These are phyloP conservation scores for Ascochyta fabae DNA, from an alignment of 2,329 filamentous ascomycete genomes.

Conservation along the genomic window DNA sequence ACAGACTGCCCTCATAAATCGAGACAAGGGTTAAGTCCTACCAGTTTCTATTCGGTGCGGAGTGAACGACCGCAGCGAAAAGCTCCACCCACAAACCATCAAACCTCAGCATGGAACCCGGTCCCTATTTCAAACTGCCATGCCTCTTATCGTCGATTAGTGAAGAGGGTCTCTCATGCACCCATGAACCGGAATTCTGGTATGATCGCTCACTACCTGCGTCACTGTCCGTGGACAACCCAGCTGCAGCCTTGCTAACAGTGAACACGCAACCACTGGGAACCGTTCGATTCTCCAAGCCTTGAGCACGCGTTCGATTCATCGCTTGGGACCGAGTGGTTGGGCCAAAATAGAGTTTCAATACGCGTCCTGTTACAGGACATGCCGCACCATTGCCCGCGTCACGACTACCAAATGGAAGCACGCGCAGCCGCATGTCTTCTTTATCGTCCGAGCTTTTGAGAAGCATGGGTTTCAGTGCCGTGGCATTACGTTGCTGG, in stretches of 20 bases:
- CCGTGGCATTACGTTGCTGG: conserved; percentile 11
- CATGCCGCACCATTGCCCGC: conserved; percentile 13
- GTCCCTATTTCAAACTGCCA: conserved; percentile 10
- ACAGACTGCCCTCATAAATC: neutral
- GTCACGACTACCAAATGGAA: neutral
- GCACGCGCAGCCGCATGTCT: conserved; percentile 3
- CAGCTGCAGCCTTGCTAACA: conserved; percentile 5
- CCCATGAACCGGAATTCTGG: conserved; percentile 5
- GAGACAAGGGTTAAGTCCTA: neutral
- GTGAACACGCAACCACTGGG: conserved; percentile 6
- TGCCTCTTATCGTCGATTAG: neutral
- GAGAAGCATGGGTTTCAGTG: conserved; percentile 16
- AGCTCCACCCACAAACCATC: neutral
- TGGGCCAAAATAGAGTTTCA: conserved; percentile 15
- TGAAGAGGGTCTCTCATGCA: neutral
- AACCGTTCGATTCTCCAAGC: neutral
- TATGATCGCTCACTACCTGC: conserved; percentile 13
- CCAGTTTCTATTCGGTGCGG: neutral
- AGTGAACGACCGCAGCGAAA: neutral
- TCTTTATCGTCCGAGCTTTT: neutral
- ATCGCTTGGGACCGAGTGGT: conserved; percentile 4
- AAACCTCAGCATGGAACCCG: neutral
- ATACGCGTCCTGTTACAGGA: conserved; percentile 11
- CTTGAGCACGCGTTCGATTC: conserved; percentile 12
- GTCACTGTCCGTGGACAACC: neutral